These are phyloP conservation scores for Clitopilus hobsonii DNA, from an alignment of 768 basidiomycete species.

Conservation along the genomic window DNA sequence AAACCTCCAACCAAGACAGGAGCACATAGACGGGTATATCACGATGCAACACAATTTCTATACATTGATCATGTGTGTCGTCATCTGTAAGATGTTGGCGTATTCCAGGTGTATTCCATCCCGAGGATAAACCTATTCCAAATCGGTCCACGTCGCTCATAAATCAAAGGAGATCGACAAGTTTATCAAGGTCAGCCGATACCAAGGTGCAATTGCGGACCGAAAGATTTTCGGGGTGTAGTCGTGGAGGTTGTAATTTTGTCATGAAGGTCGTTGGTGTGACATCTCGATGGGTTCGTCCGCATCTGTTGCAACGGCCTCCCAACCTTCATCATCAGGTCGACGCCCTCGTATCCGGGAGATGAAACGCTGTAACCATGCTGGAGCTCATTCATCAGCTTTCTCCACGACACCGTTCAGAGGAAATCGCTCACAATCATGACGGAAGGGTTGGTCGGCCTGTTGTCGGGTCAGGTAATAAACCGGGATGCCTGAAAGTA, in stretches of 20 bases:
- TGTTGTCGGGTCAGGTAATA: constrained; percentile 72
- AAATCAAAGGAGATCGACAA: not conserved
- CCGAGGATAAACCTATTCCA: not conserved
- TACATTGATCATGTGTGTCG: not conserved
- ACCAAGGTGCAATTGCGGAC: not conserved
- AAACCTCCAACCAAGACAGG: not conserved
- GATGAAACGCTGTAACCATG: constrained; percentile 34
- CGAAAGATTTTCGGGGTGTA: not conserved
- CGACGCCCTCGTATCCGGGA: constrained; percentile 49
- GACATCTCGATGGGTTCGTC: constrained; percentile 71
- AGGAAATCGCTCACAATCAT: constrained; percentile 32
- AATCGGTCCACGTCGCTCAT: not conserved
- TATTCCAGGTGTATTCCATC: not conserved
- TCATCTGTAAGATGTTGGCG: not conserved
- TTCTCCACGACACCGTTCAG: not conserved
- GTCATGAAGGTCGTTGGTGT: constrained; percentile 14
- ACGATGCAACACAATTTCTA: not conserved
- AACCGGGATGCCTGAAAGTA: constrained; percentile 74
- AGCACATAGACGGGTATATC: not conserved
- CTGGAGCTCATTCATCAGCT: constrained; percentile 21
- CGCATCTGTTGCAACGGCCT: constrained; percentile 68
- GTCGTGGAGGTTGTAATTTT: not conserved
- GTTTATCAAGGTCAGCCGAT: not conserved
- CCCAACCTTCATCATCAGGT: constrained; percentile 61
- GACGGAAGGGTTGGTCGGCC: constrained; percentile 33